Percentiles rank a stretch among this genome's conserved stretches.
Conservation (phyloP, 345 rosid genomes). For the Brassica rapa region DNA sequence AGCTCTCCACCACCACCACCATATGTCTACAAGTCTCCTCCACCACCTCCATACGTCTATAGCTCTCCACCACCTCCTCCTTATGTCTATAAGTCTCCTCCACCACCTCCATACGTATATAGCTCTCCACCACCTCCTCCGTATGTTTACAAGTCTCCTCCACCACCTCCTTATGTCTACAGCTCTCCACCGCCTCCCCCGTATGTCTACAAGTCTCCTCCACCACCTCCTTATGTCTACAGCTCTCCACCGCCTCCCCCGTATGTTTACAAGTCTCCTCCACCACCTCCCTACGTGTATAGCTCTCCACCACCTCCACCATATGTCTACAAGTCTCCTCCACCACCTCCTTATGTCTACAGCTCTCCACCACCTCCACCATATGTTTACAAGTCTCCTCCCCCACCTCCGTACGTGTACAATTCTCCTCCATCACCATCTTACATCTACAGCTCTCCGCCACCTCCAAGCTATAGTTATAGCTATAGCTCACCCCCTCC, state of each 20-base stretch:
- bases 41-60: conserved; percentile 6
- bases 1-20: neutral
- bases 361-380: conserved; percentile 1
- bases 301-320: conserved; percentile 5
- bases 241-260: conserved; percentile 4
- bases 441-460: neutral
- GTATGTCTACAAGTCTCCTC: neutral
- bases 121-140: neutral
- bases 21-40: neutral
- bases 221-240: conserved; percentile 10
- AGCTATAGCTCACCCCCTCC: conserved; percentile 34
- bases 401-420: conserved; percentile 2
- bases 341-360: neutral
- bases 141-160: neutral
- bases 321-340: conserved; percentile 5
- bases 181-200: neutral
- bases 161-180: neutral
- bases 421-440: neutral
- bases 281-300: neutral
- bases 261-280: neutral
- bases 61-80: conserved; percentile 13
- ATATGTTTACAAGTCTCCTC: conserved; percentile 10
- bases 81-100: neutral
- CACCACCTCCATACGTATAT: neutral
- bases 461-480: conserved; percentile 21